phyloP scores from a whole-genome alignment of 179 eudicot genomes.

The Beta corolliflora region DNA sequence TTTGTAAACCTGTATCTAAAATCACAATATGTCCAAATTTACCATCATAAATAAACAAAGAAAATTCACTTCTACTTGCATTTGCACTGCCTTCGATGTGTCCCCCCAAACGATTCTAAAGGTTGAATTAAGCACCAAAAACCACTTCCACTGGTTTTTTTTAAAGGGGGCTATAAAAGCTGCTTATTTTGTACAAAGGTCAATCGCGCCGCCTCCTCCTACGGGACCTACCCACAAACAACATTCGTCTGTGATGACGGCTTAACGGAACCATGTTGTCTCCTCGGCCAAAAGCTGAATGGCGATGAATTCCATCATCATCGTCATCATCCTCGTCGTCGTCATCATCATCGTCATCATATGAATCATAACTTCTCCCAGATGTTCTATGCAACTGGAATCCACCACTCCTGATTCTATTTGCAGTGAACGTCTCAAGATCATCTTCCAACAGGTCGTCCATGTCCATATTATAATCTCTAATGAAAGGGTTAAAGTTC shows the following conservation, averaged over 20 bases:
- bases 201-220: slow-evolving; percentile 32
- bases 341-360: slow-evolving; percentile 22
- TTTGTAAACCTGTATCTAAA: slow-evolving; percentile 24
- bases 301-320: slow-evolving; percentile 22
- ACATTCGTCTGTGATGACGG: slow-evolving; percentile 36
- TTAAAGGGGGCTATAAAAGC: slow-evolving; percentile 15
- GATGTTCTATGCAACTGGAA: slow-evolving; percentile 32
- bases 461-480: slow-evolving; percentile 33
- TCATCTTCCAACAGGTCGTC: slow-evolving; percentile 41
- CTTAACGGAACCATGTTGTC: slow-evolving; percentile 31
- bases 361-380: slow-evolving; percentile 32
- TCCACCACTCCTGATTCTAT: slow-evolving; percentile 22
- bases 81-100: slow-evolving; percentile 13
- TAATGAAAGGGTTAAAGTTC: slow-evolving; percentile 28
- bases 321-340: slow-evolving; percentile 32
- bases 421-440: slow-evolving; percentile 28
- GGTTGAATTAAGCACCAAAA: slow-evolving; percentile 19
- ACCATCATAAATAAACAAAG: slow-evolving; percentile 24
- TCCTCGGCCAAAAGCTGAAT: slow-evolving; percentile 32
- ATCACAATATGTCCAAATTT: slow-evolving; percentile 25
- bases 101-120: slow-evolving; percentile 16
- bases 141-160: slow-evolving; percentile 9
- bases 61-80: slow-evolving; percentile 19
- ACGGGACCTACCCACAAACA: slow-evolving; percentile 32
- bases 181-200: background rate